Evolutionary conservation across 495 filamentous ascomycete species (phyloP).

Genomic region (Usnea hakonensis): DNA sequence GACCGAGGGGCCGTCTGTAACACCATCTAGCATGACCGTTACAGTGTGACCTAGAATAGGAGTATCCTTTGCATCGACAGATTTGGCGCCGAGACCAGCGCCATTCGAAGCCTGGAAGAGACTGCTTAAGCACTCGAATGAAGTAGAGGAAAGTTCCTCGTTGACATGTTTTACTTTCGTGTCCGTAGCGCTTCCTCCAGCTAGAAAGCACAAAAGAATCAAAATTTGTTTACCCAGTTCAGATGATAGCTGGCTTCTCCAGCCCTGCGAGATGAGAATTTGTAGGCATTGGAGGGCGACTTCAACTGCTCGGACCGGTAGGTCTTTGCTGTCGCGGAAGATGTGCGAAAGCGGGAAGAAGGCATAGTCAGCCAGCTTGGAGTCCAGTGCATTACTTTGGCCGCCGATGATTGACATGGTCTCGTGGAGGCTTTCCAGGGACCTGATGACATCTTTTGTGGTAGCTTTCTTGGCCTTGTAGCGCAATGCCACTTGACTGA

Average conservation of each 20-base stretch:
- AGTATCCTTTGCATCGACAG: constrained; percentile 51
- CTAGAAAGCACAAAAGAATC: constrained; percentile 72
- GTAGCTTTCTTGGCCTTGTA: constrained; percentile 48
- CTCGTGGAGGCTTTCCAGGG: constrained; percentile 46
- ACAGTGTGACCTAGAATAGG: constrained; percentile 78
- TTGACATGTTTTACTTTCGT: constrained; percentile 41
- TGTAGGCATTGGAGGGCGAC: constrained; percentile 62
- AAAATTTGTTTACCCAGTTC: constrained; percentile 77
- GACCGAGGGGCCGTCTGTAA: constrained; percentile 51
- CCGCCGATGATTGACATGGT: constrained; percentile 45
- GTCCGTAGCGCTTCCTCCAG: constrained; percentile 58
- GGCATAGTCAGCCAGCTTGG: constrained; percentile 82
- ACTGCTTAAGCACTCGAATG: constrained; percentile 48
- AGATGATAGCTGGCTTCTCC: constrained; percentile 56
- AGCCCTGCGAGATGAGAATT: constrained; percentile 67
- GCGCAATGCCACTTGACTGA: constrained; percentile 61
- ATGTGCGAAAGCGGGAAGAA: constrained; percentile 91
- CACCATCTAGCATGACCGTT: constrained; percentile 67
- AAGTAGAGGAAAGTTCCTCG: constrained; percentile 60
- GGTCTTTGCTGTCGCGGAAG: constrained; percentile 63
- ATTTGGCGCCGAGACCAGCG: constrained; percentile 22
- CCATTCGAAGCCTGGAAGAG: constrained; percentile 40
- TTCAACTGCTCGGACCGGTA: constrained; percentile 69
- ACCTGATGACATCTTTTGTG: constrained; percentile 46
- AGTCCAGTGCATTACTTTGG: constrained; percentile 53